Conservation (phyloP, 306 rosid genomes). For the Arachis stenosperma region DNA sequence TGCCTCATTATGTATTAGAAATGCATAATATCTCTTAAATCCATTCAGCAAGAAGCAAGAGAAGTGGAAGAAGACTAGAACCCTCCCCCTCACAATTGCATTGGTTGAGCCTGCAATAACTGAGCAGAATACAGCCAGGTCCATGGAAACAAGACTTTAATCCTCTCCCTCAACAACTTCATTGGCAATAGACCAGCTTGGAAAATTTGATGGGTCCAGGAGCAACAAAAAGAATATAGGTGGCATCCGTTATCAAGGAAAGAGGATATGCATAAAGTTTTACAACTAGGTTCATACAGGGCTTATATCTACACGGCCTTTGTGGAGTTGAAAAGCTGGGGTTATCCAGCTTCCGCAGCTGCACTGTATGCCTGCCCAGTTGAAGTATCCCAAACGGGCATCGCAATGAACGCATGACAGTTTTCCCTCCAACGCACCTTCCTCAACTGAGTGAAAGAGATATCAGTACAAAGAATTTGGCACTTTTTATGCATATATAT, state of each 20-base stretch:
- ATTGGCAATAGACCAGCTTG: conserved; percentile 34
- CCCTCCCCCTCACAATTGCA: conserved; percentile 20
- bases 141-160: conserved; percentile 22
- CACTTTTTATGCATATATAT: conserved; percentile 23
- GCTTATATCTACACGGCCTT: conserved; percentile 79
- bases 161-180: conserved; percentile 33
- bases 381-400: conserved; percentile 92
- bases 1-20: conserved; percentile 32
- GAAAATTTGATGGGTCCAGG: conserved; percentile 32
- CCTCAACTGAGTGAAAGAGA: conserved; percentile 69
- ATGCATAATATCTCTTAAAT: conserved; percentile 30
- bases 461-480: conserved; percentile 31
- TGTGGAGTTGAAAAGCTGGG: conserved; percentile 96
- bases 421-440: conserved; percentile 94
- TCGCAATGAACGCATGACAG: conserved; percentile 85
- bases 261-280: conserved; percentile 23
- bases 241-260: conserved; percentile 8
- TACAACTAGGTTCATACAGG: conserved; percentile 46
- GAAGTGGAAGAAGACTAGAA: conserved; percentile 18
- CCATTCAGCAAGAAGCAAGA: conserved; percentile 34
- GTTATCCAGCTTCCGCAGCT: conserved; percentile 99
- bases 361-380: conserved; percentile 96
- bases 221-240: conserved; percentile 26
- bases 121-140: conserved; percentile 27
- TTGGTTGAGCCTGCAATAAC: conserved; percentile 34